These are phyloP conservation scores for Coniferiporia sulphurascens DNA, from an alignment of 1,284 basidiomycete genomes.

Conservation along the genomic window DNA sequence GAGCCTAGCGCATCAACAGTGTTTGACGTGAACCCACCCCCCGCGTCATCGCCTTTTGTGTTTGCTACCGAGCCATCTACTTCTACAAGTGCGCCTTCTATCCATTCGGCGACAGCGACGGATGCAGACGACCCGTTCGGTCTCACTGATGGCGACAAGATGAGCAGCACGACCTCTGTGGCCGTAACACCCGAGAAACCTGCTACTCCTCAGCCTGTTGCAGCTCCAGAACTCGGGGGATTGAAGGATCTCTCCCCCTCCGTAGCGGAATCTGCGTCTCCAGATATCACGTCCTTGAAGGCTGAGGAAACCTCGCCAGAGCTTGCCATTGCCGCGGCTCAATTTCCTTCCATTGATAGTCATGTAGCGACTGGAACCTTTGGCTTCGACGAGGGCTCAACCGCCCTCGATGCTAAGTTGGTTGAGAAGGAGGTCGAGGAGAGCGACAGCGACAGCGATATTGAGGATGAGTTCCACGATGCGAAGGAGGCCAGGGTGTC, in stretches of 20 bases:
- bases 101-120: background rate
- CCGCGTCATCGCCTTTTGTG: slow-evolving; percentile 1
- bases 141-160: slow-evolving; percentile 32
- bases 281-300: background rate
- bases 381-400: slow-evolving; percentile 4
- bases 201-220: slow-evolving; percentile 22
- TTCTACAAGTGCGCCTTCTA: slow-evolving; percentile 7
- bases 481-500: slow-evolving; percentile 13
- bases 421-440: slow-evolving; percentile 64
- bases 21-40: slow-evolving; percentile 1
- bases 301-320: slow-evolving; percentile 20
- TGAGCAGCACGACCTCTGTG: slow-evolving; percentile 20
- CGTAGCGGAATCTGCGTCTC: background rate
- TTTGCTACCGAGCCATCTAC: slow-evolving; percentile 14
- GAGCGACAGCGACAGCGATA: slow-evolving; percentile 48
- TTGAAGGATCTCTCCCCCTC: background rate
- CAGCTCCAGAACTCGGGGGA: background rate
- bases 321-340: slow-evolving; percentile 23
- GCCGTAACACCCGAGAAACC: slow-evolving; percentile 14
- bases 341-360: slow-evolving; percentile 46
- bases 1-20: slow-evolving; percentile 3
- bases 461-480: slow-evolving; percentile 40
- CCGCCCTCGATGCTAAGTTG: slow-evolving; percentile 28
- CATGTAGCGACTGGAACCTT: slow-evolving; percentile 2
- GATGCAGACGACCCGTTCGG: slow-evolving; percentile 50